These are phyloP conservation scores for Thuja plicata DNA, from an alignment of 83 land plant genomes.

Conservation along the genomic window DNA sequence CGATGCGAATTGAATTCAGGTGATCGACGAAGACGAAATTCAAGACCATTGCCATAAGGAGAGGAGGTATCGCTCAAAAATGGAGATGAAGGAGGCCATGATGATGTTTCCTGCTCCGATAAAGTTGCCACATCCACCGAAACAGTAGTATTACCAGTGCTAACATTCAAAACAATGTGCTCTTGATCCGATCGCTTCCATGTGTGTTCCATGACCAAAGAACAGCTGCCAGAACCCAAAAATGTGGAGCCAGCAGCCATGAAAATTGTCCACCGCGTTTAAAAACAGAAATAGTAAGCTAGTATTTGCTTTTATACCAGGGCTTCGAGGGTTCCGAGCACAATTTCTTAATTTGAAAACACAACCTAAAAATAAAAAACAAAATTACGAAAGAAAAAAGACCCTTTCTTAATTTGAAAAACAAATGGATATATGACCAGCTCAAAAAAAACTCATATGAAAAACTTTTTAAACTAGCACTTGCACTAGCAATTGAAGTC, in stretches of 20 bases:
- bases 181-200: conserved; percentile 1
- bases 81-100: not conserved
- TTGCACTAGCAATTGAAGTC: no score
- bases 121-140: conserved; percentile 10
- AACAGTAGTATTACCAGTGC: conserved; percentile 20
- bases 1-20: conserved; percentile 76
- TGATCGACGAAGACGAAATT: conserved; percentile 31
- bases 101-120: conserved; percentile 12
- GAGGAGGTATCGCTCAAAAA: conserved; percentile 21
- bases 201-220: conserved; percentile 48
- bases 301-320: no score
- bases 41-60: conserved; percentile 27
- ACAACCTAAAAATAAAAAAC: no score
- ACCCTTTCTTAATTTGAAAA: no score
- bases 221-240: conserved; percentile 21
- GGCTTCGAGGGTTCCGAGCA: no score
- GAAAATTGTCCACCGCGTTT: conserved; percentile 16
- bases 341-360: no score
- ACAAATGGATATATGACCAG: no score
- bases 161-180: conserved; percentile 33
- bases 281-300: no score
- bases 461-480: no score
- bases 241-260: conserved; percentile 37
- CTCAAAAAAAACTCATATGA: no score
- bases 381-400: no score